A percentile compares a stretch with the other conserved stretches of the same genome.
These are phyloP conservation scores for Lentinula sp. DNA, from an alignment of 768 basidiomycete species.

Conservation along the genomic window DNA sequence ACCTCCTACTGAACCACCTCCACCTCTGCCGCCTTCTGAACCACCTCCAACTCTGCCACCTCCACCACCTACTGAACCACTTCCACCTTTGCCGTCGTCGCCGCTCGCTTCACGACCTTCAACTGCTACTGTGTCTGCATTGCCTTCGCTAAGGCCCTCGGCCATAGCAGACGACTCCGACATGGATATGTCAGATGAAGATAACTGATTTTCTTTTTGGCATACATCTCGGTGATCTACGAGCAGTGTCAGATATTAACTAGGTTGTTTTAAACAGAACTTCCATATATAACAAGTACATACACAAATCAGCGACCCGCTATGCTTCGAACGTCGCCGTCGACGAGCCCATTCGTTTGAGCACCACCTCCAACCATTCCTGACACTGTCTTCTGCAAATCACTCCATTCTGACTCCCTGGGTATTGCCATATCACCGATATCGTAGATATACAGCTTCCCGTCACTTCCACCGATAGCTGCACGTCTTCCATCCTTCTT, in stretches of 20 bases:
- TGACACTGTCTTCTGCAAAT: slow-evolving; percentile 82
- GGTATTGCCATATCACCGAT: slow-evolving; percentile 88
- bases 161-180: slow-evolving; percentile 13
- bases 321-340: slow-evolving; percentile 22
- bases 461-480: slow-evolving; percentile 89
- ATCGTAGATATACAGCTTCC: slow-evolving; percentile 90
- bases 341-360: slow-evolving; percentile 37
- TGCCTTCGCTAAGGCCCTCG: background rate
- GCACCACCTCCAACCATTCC: slow-evolving; percentile 61
- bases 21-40: slow-evolving; percentile 27
- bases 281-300: background rate
- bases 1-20: slow-evolving; percentile 12
- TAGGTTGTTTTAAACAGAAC: background rate
- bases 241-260: background rate
- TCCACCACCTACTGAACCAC: slow-evolving; percentile 8
- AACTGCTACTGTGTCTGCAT: background rate
- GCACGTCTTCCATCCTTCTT: slow-evolving; percentile 85
- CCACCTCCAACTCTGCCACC: slow-evolving; percentile 12
- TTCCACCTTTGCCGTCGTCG: slow-evolving; percentile 30
- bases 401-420: slow-evolving; percentile 89
- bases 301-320: slow-evolving; percentile 21
- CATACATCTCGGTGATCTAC: background rate
- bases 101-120: slow-evolving; percentile 20
- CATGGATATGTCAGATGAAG: slow-evolving; percentile 9
- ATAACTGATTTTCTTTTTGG: background rate